Conservation (phyloP, 306 rosid genomes). For the Cicer judaicum region DNA sequence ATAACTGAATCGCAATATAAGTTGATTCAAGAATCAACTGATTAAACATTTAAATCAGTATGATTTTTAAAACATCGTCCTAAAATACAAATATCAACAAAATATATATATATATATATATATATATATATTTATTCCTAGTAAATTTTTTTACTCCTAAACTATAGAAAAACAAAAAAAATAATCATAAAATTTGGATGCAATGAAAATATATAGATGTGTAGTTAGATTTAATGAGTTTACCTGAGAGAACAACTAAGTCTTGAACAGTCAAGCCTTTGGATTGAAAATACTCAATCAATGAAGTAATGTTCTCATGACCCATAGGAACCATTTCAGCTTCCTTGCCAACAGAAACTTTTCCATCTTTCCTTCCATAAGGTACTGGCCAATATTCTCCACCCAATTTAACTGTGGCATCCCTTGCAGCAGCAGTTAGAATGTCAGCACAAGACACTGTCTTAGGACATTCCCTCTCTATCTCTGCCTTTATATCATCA, state of each 20-base stretch:
- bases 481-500: constrained; percentile 74
- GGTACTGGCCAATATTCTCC: constrained; percentile 79
- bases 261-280: constrained; percentile 67
- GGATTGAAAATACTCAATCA: constrained; percentile 70
- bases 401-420: constrained; percentile 67
- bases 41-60: no score
- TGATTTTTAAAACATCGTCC: no score
- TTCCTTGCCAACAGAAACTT: constrained; percentile 60
- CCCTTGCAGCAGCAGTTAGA: constrained; percentile 69
- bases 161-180: no score
- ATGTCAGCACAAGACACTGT: constrained; percentile 83
- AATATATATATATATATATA: no score
- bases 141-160: no score
- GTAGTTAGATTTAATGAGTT: not conserved
- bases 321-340: constrained; percentile 73
- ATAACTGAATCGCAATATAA: no score
- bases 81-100: no score
- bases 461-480: constrained; percentile 71
- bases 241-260: constrained; percentile 80
- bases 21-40: no score
- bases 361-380: constrained; percentile 80
- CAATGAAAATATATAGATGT: not conserved
- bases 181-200: not conserved
- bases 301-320: constrained; percentile 60
- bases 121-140: no score